Conservation (phyloP, 2,329 filamentous ascomycete species). For the Cercospora sesami region DNA sequence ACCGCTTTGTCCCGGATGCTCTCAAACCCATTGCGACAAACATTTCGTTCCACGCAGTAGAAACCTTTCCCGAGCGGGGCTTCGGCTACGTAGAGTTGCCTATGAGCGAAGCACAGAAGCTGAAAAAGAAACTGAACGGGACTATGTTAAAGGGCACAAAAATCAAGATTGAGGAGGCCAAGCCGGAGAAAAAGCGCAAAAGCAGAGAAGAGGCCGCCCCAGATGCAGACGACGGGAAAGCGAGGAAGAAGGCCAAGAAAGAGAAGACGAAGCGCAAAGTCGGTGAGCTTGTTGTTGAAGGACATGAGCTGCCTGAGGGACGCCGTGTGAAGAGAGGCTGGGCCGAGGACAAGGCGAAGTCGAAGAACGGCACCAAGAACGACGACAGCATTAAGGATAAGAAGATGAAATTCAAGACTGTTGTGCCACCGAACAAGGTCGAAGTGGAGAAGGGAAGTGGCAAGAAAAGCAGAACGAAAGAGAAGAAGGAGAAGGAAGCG, state of each 20-base stretch:
- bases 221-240: conserved; percentile 49
- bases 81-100: conserved; percentile 92
- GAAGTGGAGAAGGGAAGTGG: conserved; percentile 54
- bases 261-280: conserved; percentile 54
- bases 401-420: conserved; percentile 83
- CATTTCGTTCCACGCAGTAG: conserved; percentile 82
- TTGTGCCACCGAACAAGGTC: conserved; percentile 57
- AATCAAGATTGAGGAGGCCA: conserved; percentile 79
- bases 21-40: conserved; percentile 68
- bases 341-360: conserved; percentile 58
- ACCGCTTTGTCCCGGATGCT: conserved; percentile 68
- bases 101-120: conserved; percentile 76
- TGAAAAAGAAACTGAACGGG: conserved; percentile 89
- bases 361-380: conserved; percentile 47
- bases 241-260: conserved; percentile 56
- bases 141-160: conserved; percentile 81
- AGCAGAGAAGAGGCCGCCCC: conserved; percentile 30
- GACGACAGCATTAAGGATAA: conserved; percentile 60
- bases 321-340: conserved; percentile 86
- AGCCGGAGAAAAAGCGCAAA: conserved; percentile 58
- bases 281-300: conserved; percentile 55
- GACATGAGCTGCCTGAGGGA: conserved; percentile 69
- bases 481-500: conserved; percentile 55
- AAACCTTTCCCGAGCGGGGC: conserved; percentile 84
- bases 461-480: conserved; percentile 63